Percentiles rank a stretch among this genome's conserved stretches.
phyloP scores from a whole-genome alignment of 2,329 filamentous ascomycete species.

The Hypoxylon sp. region DNA sequence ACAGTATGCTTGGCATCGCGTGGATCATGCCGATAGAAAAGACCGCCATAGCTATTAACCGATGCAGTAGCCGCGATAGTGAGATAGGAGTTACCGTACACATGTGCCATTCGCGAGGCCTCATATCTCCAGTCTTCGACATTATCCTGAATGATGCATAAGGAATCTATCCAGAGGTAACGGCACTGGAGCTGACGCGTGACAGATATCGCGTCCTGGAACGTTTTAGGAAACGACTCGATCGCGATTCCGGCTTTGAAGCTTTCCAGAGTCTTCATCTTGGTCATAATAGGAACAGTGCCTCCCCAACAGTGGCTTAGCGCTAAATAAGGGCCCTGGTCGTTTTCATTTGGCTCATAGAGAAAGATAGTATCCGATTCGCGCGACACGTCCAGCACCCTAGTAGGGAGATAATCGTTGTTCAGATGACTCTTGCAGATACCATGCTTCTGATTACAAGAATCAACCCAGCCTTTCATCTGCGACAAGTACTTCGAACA shows the following conservation, averaged over 20 bases:
- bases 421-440: conserved; percentile 29
- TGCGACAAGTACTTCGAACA: conserved; percentile 34
- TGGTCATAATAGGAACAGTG: conserved; percentile 35
- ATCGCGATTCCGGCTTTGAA: conserved; percentile 39
- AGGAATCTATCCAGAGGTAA: conserved; percentile 43
- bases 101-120: conserved; percentile 37
- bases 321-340: conserved; percentile 32
- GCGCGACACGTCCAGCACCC: conserved; percentile 39
- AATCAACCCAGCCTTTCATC: conserved; percentile 36
- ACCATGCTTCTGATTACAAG: conserved; percentile 35
- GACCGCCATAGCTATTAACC: conserved; percentile 33
- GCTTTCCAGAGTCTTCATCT: conserved; percentile 7
- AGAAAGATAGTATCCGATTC: conserved; percentile 35
- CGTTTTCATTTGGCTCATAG: conserved; percentile 22
- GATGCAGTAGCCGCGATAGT: conserved; percentile 40
- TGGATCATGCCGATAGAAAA: conserved; percentile 36
- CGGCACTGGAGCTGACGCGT: conserved; percentile 34
- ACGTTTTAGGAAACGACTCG: conserved; percentile 37
- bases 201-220: conserved; percentile 37
- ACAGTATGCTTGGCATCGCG: conserved; percentile 26
- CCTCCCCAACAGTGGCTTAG: conserved; percentile 44
- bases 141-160: conserved; percentile 37
- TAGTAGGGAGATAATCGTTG: conserved; percentile 32
- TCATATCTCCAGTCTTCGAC: conserved; percentile 39
- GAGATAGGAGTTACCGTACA: conserved; percentile 41